phyloP scores from a whole-genome alignment of 1,284 basidiomycete species.

The Cryptococcus hybrid region DNA sequence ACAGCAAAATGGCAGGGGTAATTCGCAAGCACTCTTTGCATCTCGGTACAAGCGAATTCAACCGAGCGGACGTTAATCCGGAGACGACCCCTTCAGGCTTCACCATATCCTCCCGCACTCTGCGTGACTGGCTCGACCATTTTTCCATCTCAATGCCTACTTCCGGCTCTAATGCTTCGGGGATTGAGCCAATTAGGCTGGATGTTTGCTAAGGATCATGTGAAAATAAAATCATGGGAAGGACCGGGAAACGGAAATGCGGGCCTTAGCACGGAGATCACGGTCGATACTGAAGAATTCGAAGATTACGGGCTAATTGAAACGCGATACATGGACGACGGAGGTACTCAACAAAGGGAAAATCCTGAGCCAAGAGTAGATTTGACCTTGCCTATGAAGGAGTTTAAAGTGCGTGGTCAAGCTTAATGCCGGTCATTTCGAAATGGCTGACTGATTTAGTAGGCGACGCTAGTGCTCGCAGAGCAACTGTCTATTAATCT shows the following conservation, averaged over 20 bases:
- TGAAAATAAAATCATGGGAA: conserved; percentile 46
- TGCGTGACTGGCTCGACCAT: conserved; percentile 49
- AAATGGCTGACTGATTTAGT: not conserved
- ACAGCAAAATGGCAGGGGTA: conserved; percentile 28
- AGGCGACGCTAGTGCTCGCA: conserved; percentile 45
- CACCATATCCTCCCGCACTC: conserved; percentile 34
- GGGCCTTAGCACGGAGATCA: conserved; percentile 43
- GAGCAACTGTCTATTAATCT: conserved; percentile 44
- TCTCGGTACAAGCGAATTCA: conserved; percentile 40
- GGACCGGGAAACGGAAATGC: conserved; percentile 18
- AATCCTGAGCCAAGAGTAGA: conserved; percentile 19
- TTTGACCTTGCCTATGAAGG: conserved; percentile 47
- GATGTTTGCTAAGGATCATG: conserved; percentile 38
- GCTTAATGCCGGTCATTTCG: not conserved
- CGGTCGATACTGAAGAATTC: conserved; percentile 42
- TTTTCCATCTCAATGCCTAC: conserved; percentile 34
- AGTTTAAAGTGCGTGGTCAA: conserved; percentile 42
- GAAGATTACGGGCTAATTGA: conserved; percentile 34
- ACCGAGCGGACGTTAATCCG: conserved; percentile 43
- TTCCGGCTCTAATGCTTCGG: conserved; percentile 15
- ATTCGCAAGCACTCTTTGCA: conserved; percentile 48
- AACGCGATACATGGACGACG: not conserved
- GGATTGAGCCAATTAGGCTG: conserved; percentile 38
- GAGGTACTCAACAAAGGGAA: not conserved
- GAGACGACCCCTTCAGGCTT: conserved; percentile 42